Base-by-base conservation (phyloP, 2,329 filamentous ascomycete species). In the Claviceps paspali region DNA sequence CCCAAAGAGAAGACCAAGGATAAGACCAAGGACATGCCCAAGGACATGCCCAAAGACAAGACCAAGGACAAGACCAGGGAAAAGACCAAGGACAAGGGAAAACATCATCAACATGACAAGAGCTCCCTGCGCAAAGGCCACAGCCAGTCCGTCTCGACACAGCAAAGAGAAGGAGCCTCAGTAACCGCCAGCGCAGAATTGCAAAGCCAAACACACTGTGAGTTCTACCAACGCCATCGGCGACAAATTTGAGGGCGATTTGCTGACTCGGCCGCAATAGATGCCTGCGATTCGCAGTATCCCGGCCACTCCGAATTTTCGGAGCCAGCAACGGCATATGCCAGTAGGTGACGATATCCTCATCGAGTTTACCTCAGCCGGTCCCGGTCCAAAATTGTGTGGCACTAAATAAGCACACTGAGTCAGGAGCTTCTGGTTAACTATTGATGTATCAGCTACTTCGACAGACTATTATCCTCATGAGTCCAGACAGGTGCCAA, bases 71-170 rank as follows among this genome's bases (percentile, higher is more conserved):
- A n/a, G n/a, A n/a, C n/a, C n/a, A n/a, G n/a, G n/a, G n/a, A n/a
- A n/a, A n/a, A n/a, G n/a, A n/a, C n/a, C n/a, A n/a, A n/a, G n/a
- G n/a, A 24, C 21, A 29, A 27, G 17, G 18, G 14, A 7, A 38
- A 38, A 30, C 18, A 30, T 15, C 21, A 31, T 24, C 38, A 40
- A 9, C 9, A 29, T 12, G 26, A 36, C 18, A 29, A 35, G 23
- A 23, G 21, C 4, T 35, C 27, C 8, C 38, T 36, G 21, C 38
- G 31, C 18, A 38, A 38, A 14, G 9, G 30, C 10, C 30, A 38
- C 30, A 34, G 26, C 17, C 19, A 33, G 28, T 33, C 18, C 8
- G 8, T 21, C 12, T 22, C 19, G n/a, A 19, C 30, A n/a, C 31
- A 34, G 10, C 21, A 24, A 23, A 21, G 17, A 21, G 14, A 32